Evolutionary conservation across 1,284 basidiomycete genomes (phyloP), one percentile per base, ranked within the genome.

Genomic region (Sporisorium reilianum): DNA sequence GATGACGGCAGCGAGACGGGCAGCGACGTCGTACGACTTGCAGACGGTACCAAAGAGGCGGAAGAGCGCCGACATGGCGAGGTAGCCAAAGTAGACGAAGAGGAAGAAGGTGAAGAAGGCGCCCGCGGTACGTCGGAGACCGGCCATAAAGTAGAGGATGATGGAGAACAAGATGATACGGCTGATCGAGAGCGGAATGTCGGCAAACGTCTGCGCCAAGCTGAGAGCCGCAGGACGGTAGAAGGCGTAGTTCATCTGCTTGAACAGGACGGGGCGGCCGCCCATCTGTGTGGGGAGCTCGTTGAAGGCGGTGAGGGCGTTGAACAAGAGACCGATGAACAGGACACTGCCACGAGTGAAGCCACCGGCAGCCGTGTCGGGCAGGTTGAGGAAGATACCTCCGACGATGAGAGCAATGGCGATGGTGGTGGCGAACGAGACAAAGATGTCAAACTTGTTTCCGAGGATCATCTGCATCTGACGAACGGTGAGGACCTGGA

Each of bases 381-480:
- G 77, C 52, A 80, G 56, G 34, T 80, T 68, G 28, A 77, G 94
- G 57, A 95, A 89, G 36, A 93, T 89, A 85, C 92, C 90, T 34
- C 93, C 93, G 70, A 93, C 90, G 55, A 96, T 89, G 53, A 96
- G 85, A 53, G 92, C 90, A 30, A 75, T 67, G 65, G 60, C 57
- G 45, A 77, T 63, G 30, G 71, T 55, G 10, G 86, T 86, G 51
- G 87, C 64, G 62, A 74, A 81, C 42, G 60, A 78, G 48, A 68
- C 77, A 80, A 88, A 88, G 51, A 94, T 86, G 80, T 92, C 91
- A 85, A 95, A 93, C 58, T 87, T 88, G 85, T 95, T 92, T 85
- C 95, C 93, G 65, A 93, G 85, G 61, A 89, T 88, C 84, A 91
- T 89, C 76, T 90, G 89, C 86, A 94, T 91, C 84, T 94, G 91